Evolutionary conservation across 345 rosid species (phyloP).

Genomic region (Cardamine occulta): DNA sequence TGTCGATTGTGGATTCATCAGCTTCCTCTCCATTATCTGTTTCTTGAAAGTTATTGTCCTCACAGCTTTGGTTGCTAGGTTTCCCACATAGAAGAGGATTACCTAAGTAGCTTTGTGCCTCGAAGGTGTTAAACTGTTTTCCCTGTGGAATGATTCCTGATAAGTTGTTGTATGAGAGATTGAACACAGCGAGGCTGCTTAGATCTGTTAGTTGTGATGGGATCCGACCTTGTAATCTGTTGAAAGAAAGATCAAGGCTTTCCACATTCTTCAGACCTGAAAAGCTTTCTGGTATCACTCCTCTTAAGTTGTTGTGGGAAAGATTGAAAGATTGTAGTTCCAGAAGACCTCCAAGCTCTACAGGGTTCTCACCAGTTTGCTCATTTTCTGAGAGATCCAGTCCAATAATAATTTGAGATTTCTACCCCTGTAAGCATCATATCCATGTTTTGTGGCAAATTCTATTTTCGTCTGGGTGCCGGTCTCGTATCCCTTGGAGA

Average conservation of each 20-base stretch:
- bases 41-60: too few species aligned
- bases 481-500: not conserved
- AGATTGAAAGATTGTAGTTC: conserved; percentile 31
- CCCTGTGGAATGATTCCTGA: not conserved
- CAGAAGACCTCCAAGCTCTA: conserved; percentile 33
- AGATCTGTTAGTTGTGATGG: not conserved
- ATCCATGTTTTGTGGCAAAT: conserved; percentile 14
- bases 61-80: not conserved
- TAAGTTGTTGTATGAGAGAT: not conserved
- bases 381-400: conserved; percentile 34
- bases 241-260: conserved; percentile 48
- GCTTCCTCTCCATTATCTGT: not conserved
- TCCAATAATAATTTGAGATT: conserved; percentile 27
- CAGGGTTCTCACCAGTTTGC: too few species aligned
- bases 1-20: not conserved
- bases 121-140: not conserved
- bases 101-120: not conserved
- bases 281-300: conserved; percentile 42
- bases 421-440: conserved; percentile 6
- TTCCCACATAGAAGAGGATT: not conserved
- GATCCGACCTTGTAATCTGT: conserved; percentile 14
- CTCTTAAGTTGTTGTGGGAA: conserved; percentile 42
- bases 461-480: not conserved
- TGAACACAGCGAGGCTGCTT: not conserved
- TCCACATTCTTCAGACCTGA: conserved; percentile 41